Conservation (phyloP, 352 stramenopile species). For the Phytopythium ostracodes region DNA sequence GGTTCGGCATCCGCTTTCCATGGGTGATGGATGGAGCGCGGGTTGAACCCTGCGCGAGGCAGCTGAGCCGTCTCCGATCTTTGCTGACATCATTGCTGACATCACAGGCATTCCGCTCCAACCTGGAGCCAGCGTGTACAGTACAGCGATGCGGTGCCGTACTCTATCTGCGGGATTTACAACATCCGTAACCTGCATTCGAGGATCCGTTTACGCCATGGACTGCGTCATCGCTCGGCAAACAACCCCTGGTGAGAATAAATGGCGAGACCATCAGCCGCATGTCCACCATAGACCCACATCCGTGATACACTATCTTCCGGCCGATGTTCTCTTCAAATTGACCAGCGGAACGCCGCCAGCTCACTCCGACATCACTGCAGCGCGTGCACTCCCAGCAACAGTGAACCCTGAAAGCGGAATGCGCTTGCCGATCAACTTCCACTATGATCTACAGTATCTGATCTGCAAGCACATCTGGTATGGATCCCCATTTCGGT, state of each 20-base stretch:
- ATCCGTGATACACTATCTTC: background rate
- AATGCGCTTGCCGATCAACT: too few species aligned
- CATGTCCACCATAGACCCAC: background rate
- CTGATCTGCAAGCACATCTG: too few species aligned
- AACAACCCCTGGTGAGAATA: too few species aligned
- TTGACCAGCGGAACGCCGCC: background rate
- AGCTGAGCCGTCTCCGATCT: background rate
- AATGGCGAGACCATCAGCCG: too few species aligned
- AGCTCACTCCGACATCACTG: background rate
- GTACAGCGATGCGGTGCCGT: too few species aligned
- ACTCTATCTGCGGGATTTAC: too few species aligned
- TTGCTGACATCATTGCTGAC: background rate
- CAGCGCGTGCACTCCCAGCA: too few species aligned
- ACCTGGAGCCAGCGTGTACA: too few species aligned
- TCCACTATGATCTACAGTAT: background rate
- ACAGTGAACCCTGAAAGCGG: too few species aligned
- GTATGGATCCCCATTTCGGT: background rate
- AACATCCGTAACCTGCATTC: too few species aligned
- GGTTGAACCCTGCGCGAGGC: background rate
- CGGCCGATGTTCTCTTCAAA: background rate
- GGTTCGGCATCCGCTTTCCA: background rate
- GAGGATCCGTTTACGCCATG: background rate
- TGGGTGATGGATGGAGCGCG: background rate
- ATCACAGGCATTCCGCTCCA: background rate
- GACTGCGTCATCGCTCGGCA: too few species aligned